These are phyloP conservation scores for Terana coerulea DNA, from an alignment of 768 basidiomycete genomes.

Conservation along the genomic window DNA sequence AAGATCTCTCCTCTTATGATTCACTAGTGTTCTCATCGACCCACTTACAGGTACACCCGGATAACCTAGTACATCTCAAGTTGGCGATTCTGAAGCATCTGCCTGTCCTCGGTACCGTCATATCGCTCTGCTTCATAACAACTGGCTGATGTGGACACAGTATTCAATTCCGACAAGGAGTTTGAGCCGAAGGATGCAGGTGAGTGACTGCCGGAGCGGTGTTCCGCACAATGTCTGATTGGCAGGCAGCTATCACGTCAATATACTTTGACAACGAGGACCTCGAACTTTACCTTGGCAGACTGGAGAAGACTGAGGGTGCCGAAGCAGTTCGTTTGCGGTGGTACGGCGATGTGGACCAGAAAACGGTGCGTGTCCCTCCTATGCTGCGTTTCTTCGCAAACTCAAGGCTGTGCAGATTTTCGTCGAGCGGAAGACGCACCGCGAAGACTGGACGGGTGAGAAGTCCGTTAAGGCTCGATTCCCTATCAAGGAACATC, in stretches of 20 bases:
- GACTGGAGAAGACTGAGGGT: conserved; percentile 97
- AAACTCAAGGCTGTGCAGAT: conserved; percentile 41
- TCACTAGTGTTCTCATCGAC: not conserved
- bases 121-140: no score
- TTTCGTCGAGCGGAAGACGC: conserved; percentile 86
- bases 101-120: conserved; percentile 76
- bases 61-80: conserved; percentile 92
- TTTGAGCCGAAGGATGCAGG: conserved; percentile 83
- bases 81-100: conserved; percentile 88
- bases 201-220: conserved; percentile 24
- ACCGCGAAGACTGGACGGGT: conserved; percentile 99
- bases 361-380: conserved; percentile 61
- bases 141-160: conserved; percentile 35
- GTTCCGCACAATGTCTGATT: not conserved
- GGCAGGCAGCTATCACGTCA: conserved; percentile 78
- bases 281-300: conserved; percentile 92
- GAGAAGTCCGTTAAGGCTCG: conserved; percentile 98
- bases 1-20: not conserved
- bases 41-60: conserved; percentile 64
- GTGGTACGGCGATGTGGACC: conserved; percentile 91
- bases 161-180: conserved; percentile 92
- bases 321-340: conserved; percentile 94
- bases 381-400: not conserved
- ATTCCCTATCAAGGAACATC: conserved; percentile 91
- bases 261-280: conserved; percentile 98